These are phyloP conservation scores for Henckelia pumila DNA, from an alignment of 257 asterid genomes.

Conservation along the genomic window DNA sequence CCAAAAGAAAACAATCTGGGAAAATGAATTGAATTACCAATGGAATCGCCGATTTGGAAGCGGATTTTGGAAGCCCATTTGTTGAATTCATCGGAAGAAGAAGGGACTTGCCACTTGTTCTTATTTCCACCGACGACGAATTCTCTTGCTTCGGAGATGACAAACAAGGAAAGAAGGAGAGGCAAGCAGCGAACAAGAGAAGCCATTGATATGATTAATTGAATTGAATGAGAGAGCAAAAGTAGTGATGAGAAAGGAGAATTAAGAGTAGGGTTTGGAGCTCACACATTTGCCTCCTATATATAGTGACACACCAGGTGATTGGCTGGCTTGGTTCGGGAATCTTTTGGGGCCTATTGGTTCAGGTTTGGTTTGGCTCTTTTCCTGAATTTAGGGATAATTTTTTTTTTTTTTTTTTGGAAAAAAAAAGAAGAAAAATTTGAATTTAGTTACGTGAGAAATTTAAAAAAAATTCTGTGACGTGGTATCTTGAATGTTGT, in stretches of 20 bases:
- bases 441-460: too few relatives aligned
- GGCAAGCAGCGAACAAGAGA: conserved; percentile 25
- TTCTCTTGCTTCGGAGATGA: conserved; percentile 38
- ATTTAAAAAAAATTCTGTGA: too few relatives aligned
- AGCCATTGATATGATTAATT: too few relatives aligned
- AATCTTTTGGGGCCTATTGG: too few relatives aligned
- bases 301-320: not conserved
- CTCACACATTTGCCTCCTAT: not conserved
- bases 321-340: not conserved
- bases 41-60: conserved; percentile 52
- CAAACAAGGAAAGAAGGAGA: conserved; percentile 21
- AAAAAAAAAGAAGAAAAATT: too few relatives aligned
- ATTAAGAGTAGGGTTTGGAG: not conserved
- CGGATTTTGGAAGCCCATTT: conserved; percentile 52
- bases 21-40: conserved; percentile 39
- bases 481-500: too few relatives aligned
- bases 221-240: too few relatives aligned
- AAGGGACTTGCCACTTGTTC: conserved; percentile 52
- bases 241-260: not conserved
- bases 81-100: conserved; percentile 42
- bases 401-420: too few relatives aligned
- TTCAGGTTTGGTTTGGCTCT: not conserved
- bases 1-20: not conserved
- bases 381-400: too few relatives aligned
- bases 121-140: conserved; percentile 34